phyloP scores from a whole-genome alignment of 2,329 filamentous ascomycete genomes.

The Diaporthe ampelina region DNA sequence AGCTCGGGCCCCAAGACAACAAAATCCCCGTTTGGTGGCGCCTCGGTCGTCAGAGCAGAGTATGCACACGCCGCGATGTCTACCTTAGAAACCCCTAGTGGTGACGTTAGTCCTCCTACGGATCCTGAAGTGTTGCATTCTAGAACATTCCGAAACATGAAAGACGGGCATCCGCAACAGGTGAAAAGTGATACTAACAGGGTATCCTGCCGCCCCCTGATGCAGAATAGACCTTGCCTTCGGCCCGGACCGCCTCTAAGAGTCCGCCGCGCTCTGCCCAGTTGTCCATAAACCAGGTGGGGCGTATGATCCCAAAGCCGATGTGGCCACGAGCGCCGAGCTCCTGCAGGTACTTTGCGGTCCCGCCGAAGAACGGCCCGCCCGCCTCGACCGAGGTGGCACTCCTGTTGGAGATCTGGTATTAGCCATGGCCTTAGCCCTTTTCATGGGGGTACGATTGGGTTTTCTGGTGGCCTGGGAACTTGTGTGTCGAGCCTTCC shows the following conservation, averaged over 20 bases:
- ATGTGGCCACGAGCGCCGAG: conserved; percentile 52
- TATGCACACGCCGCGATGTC: conserved; percentile 63
- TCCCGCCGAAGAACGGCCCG: conserved; percentile 52
- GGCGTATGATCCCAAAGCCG: conserved; percentile 59
- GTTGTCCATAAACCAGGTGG: conserved; percentile 66
- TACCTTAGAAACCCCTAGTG: conserved; percentile 53
- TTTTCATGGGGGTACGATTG: background rate
- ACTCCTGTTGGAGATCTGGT: conserved; percentile 43
- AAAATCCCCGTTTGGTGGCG: conserved; percentile 57
- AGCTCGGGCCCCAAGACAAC: conserved; percentile 55
- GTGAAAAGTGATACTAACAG: conserved; percentile 45
- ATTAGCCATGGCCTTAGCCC: background rate
- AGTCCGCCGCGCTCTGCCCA: conserved; percentile 52
- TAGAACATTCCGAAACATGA: too few species aligned
- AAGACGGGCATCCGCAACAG: too few species aligned
- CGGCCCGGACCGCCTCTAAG: conserved; percentile 51
- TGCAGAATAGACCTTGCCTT: conserved; percentile 59
- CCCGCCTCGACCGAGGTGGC: conserved; percentile 54
- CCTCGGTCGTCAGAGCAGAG: conserved; percentile 54
- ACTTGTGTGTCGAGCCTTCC: background rate
- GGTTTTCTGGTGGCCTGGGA: background rate
- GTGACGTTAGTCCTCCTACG: too few species aligned
- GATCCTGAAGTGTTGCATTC: too few species aligned
- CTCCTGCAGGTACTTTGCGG: conserved; percentile 56
- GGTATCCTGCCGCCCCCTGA: conserved; percentile 59